Evolutionary conservation across 257 asterid species (phyloP).

Genomic region (Nicotiana noctiflora): DNA sequence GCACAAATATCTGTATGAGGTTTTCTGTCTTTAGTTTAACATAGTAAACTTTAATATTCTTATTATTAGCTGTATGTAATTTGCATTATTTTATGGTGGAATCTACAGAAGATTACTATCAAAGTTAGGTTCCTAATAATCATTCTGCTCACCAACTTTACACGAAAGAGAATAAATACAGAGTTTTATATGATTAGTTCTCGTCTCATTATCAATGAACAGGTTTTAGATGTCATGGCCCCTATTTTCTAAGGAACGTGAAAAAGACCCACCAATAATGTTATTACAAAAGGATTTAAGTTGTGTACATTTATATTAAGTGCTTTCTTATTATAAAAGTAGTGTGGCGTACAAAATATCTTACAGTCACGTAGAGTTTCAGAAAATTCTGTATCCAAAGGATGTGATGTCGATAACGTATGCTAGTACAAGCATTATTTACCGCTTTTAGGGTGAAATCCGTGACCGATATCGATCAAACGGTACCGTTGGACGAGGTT

Average conservation of each 20-base stretch:
- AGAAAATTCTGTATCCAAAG: no score
- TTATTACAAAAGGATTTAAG: neutral
- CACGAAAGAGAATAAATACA: neutral
- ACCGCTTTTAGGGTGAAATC: no score
- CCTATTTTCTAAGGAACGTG: neutral
- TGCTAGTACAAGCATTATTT: no score
- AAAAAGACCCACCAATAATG: slow-evolving; percentile 9
- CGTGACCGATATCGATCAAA: no score
- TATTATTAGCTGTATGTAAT: neutral
- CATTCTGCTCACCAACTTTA: slow-evolving; percentile 17
- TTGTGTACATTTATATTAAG: no score
- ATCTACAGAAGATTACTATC: neutral
- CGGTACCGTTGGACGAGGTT: neutral
- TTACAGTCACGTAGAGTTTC: no score
- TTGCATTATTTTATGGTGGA: slow-evolving; percentile 3
- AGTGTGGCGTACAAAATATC: no score
- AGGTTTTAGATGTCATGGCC: neutral
- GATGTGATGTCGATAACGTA: no score
- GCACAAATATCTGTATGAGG: neutral
- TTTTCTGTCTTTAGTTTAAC: neutral
- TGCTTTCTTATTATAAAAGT: no score
- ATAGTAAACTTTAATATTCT: slow-evolving; percentile 3
- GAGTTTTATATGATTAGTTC: neutral
- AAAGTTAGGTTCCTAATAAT: slow-evolving; percentile 3
- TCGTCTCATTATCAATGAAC: neutral